Evolutionary conservation across 257 asterid genomes (phyloP).

Genomic region (Salvia splendens): DNA sequence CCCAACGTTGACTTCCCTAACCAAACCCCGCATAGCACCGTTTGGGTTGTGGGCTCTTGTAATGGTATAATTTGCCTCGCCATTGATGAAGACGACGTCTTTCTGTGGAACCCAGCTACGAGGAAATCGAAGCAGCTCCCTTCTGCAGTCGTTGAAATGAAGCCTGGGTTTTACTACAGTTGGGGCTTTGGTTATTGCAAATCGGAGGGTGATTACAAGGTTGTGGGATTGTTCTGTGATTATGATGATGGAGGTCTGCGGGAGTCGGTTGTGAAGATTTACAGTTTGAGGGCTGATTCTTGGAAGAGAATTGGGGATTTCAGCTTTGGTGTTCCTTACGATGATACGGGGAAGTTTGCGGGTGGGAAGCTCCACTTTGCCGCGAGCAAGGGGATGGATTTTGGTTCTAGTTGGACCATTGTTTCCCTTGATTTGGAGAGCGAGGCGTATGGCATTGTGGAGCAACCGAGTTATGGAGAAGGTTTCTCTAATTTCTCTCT

Average conservation of each 20-base stretch:
- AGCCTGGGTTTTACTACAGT: conserved; percentile 26
- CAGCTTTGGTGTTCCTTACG: conserved; percentile 34
- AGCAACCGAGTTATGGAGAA: conserved; percentile 41
- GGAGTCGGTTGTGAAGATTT: conserved; percentile 38
- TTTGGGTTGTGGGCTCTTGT: conserved; percentile 45
- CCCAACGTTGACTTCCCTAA: conserved; percentile 34
- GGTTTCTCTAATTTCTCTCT: conserved; percentile 25
- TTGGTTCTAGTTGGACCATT: conserved; percentile 30
- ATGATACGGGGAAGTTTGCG: conserved; percentile 39
- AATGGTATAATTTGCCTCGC: conserved; percentile 51
- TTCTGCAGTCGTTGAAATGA: not conserved
- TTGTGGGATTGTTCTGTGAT: conserved; percentile 41
- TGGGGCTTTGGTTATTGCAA: conserved; percentile 53
- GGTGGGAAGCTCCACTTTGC: conserved; percentile 54
- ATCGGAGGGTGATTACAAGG: conserved; percentile 50
- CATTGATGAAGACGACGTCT: conserved; percentile 30
- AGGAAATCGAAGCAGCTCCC: conserved; percentile 41
- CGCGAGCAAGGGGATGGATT: conserved; percentile 7
- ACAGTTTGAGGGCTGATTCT: conserved; percentile 45
- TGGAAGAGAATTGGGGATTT: conserved; percentile 50
- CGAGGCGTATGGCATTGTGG: conserved; percentile 43
- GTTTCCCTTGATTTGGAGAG: conserved; percentile 45
- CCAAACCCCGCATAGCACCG: conserved; percentile 22
- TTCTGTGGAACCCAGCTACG: conserved; percentile 54
- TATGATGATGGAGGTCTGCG: conserved; percentile 13